Percentiles rank a stretch among this genome's conserved stretches.
Conservation (phyloP, 441 rosid species). For the Mallotus repandus region DNA sequence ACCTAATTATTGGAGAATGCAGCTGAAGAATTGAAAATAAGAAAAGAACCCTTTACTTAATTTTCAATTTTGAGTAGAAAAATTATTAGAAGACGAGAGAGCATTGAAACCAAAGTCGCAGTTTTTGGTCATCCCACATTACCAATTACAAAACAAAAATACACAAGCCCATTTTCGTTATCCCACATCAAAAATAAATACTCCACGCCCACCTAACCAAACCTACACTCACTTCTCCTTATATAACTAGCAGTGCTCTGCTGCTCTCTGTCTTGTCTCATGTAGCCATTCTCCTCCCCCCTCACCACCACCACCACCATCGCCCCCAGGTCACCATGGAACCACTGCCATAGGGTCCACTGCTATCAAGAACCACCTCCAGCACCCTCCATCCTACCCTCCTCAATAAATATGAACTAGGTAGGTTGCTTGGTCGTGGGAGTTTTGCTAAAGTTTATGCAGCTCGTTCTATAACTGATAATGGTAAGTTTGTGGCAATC, state of each 20-base stretch:
- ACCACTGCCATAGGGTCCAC: conserved; percentile 7
- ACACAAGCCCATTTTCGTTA: too few species aligned
- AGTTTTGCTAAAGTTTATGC: conserved; percentile 67
- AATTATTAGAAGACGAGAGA: not conserved
- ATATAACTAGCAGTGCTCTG: too few species aligned
- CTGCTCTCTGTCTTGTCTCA: too few species aligned
- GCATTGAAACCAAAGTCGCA: not conserved
- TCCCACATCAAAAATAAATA: too few species aligned
- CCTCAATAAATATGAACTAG: conserved; percentile 64
- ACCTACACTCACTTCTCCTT: too few species aligned
- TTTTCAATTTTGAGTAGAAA: too few species aligned
- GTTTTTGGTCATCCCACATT: too few species aligned
- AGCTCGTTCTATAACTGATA: conserved; percentile 49
- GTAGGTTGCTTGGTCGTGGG: conserved; percentile 66
- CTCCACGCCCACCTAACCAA: too few species aligned
- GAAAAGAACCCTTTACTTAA: too few species aligned
- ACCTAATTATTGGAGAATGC: not conserved
- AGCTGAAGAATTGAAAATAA: not conserved
- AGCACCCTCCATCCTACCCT: conserved; percentile 30
- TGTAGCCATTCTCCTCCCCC: too few species aligned
- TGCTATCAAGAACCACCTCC: conserved; percentile 13
- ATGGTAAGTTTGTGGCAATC: conserved; percentile 36
- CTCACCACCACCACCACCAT: conserved; percentile 8
- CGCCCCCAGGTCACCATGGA: conserved; percentile 25
- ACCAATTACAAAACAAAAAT: too few species aligned